These are phyloP conservation scores for Ascochyta pisi DNA, from an alignment of 2,329 filamentous ascomycete genomes.

Conservation along the genomic window DNA sequence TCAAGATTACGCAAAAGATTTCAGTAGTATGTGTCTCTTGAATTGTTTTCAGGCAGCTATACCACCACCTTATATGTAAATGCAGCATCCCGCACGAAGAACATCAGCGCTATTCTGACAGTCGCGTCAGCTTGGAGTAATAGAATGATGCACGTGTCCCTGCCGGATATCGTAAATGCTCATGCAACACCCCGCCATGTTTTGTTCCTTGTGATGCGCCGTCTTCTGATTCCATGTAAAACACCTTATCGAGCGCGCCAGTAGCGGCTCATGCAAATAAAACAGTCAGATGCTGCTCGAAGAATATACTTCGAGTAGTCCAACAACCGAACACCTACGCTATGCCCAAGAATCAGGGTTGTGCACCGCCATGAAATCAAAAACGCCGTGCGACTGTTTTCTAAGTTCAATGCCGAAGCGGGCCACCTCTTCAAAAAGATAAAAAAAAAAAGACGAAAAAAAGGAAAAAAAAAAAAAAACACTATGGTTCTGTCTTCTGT, in stretches of 20 bases:
- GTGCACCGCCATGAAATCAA: constrained; percentile 27
- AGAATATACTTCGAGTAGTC: constrained; percentile 27
- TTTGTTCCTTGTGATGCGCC: constrained; percentile 29
- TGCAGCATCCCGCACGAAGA: constrained; percentile 14
- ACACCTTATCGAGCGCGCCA: constrained; percentile 22
- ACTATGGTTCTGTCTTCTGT: constrained; percentile 31
- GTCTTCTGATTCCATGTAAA: constrained; percentile 19
- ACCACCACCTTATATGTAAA: constrained; percentile 3
- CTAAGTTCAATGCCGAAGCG: constrained; percentile 12
- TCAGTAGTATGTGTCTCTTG: background rate
- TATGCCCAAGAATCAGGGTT: constrained; percentile 41
- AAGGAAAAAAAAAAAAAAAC: background rate
- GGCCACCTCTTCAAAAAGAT: background rate
- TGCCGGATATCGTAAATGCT: constrained; percentile 27
- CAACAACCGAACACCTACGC: constrained; percentile 44
- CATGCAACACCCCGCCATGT: constrained; percentile 23
- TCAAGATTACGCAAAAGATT: background rate
- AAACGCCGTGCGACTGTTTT: constrained; percentile 25
- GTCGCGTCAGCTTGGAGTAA: constrained; percentile 10
- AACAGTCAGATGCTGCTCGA: constrained; percentile 25
- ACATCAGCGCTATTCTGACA: constrained; percentile 15
- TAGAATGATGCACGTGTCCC: constrained; percentile 17
- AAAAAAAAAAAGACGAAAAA: background rate
- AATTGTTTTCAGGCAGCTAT: constrained; percentile 14
- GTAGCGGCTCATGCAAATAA: constrained; percentile 29